Percentiles rank a stretch among this genome's conserved stretches.
These are phyloP conservation scores for Phytopythium chamaehyphon DNA, from an alignment of 352 stramenopile genomes.

Conservation along the genomic window DNA sequence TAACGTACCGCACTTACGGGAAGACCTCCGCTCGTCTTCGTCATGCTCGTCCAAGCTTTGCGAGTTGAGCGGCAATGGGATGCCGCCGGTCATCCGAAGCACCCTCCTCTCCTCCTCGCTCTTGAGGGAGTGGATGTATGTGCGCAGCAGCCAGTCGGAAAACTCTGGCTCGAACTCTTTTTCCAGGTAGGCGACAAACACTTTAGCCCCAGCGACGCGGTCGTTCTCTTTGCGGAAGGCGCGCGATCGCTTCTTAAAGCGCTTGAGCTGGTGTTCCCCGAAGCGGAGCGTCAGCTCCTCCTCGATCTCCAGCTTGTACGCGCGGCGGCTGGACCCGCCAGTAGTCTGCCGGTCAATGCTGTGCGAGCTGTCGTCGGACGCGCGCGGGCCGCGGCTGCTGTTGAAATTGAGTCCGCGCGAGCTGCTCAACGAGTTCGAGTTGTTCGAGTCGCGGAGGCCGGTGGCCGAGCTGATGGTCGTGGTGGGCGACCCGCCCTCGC, in stretches of 20 bases:
- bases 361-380: constrained; percentile 12
- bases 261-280: constrained; percentile 50
- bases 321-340: constrained; percentile 27
- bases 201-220: constrained; percentile 29
- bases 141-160: constrained; percentile 45
- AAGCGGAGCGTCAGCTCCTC: constrained; percentile 45
- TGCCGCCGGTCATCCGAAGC: constrained; percentile 27
- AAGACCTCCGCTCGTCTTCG: constrained; percentile 16
- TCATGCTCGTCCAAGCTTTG: constrained; percentile 3
- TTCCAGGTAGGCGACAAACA: constrained; percentile 50
- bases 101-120: constrained; percentile 47
- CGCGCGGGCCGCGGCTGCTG: constrained; percentile 9
- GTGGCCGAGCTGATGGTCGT: constrained; percentile 24
- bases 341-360: constrained; percentile 2
- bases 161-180: constrained; percentile 55
- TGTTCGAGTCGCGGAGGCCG: constrained; percentile 19
- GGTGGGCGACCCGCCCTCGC: constrained; percentile 8
- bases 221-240: constrained; percentile 74
- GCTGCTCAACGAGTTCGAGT: constrained; percentile 17
- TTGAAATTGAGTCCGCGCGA: constrained; percentile 11
- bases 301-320: constrained; percentile 65
- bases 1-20: constrained; percentile 39
- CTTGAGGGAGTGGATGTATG: constrained; percentile 51
- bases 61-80: constrained; percentile 13
- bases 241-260: constrained; percentile 65